Conservation (phyloP, 1,284 basidiomycete species). For the Tylopilus sp. region DNA sequence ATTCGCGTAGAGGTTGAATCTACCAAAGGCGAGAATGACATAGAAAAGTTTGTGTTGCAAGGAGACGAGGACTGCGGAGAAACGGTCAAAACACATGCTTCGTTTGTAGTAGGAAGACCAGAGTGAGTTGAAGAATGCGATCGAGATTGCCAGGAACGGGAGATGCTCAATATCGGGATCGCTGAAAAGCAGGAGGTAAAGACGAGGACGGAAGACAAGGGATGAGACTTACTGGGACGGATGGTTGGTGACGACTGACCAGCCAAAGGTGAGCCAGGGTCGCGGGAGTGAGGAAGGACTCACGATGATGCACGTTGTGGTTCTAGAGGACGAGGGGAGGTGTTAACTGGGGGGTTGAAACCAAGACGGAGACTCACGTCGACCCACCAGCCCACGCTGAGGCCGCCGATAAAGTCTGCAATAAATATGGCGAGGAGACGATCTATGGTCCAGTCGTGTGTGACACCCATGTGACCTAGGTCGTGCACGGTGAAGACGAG, state of each 20-base stretch:
- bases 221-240: slow-evolving; percentile 79
- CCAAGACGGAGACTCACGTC: slow-evolving; percentile 61
- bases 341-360: slow-evolving; percentile 2
- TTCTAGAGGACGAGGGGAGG: slow-evolving; percentile 54
- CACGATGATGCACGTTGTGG: slow-evolving; percentile 94
- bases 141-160: slow-evolving; percentile 94
- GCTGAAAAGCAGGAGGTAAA: slow-evolving; percentile 48
- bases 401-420: slow-evolving; percentile 85
- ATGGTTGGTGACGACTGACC: slow-evolving; percentile 90
- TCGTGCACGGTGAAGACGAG: slow-evolving; percentile 93
- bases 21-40: slow-evolving; percentile 85
- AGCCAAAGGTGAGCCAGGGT: slow-evolving; percentile 14
- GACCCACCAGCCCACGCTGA: slow-evolving; percentile 98
- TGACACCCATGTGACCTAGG: slow-evolving; percentile 92
- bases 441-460: slow-evolving; percentile 83
- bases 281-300: slow-evolving; percentile 33
- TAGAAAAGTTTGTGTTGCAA: slow-evolving; percentile 95
- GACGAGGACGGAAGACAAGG: not conserved
- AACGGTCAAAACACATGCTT: slow-evolving; percentile 76
- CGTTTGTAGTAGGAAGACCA: slow-evolving; percentile 97
- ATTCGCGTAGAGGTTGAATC: slow-evolving; percentile 93
- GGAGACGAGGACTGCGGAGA: slow-evolving; percentile 66
- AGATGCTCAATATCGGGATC: slow-evolving; percentile 96
- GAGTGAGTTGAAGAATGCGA: slow-evolving; percentile 79
- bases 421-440: slow-evolving; percentile 80